Evolutionary conservation across 2,329 filamentous ascomycete genomes (phyloP), one percentile per base, ranked within the genome.

Genomic region (Apiospora marii): DNA sequence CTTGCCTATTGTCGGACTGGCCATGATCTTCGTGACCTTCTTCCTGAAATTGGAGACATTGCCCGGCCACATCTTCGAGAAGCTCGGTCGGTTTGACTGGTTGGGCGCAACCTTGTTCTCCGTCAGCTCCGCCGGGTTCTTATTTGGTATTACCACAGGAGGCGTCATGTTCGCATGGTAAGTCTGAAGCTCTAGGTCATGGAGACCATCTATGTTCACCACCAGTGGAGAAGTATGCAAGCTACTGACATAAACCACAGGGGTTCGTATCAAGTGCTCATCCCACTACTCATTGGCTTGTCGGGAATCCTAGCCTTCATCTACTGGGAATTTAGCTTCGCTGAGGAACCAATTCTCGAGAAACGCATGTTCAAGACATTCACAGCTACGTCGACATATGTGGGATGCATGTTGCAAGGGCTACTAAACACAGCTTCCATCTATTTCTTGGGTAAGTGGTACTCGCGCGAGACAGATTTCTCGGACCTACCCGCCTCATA

Each of bases 91-190:
- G 10, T 87, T 93, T 37, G 92, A 94, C 78, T 93, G 89, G 86
- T 70, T 90, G 46, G 92, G 92, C 2, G 86, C 88, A 1, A 76
- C 88, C 0, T 77, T 94, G 5, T 93, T 94, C 78, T 85, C 92
- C n/a, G 87, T 71, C 30, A 71, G 71, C 51, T 73, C 74, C 34
- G 70, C 75, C 13, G 69, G 70, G 6, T 75, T 76, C 64, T 30
- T 76, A 34, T 75, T 76, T 53, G 75, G 75, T 6, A 71, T 93
- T 5, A 91, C 90, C 1, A 92, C 91, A 85, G 92, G 91, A 16
- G 92, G 92, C 58, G 86, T 92, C 22, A 89, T 91, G 82, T 93
- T 92, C 78, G 77, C 85, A 0, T 94, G 92, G 92, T 61, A 61
- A 19, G 30, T 37, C 12, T 10, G 7, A 30, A 22, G 30, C 30